Conservation (phyloP, 2,329 filamentous ascomycete genomes). For the Talaromyces sp. region DNA sequence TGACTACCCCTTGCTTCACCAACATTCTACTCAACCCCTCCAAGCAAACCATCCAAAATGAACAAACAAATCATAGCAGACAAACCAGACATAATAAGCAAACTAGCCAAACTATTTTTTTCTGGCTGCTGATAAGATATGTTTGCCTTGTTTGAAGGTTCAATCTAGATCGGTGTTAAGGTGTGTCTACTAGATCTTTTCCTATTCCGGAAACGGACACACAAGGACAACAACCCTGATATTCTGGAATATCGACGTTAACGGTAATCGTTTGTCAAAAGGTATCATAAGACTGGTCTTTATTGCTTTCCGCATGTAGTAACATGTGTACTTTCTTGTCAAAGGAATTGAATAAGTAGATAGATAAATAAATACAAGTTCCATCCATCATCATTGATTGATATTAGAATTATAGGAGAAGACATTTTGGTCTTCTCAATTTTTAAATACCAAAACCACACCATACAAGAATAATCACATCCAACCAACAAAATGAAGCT, state of each 20-base stretch:
- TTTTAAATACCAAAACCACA: not conserved
- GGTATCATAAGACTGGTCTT: not conserved
- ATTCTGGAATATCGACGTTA: not conserved
- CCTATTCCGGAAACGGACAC: constrained; percentile 2
- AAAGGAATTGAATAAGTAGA: not conserved
- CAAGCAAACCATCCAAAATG: not conserved
- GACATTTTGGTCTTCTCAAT: not conserved
- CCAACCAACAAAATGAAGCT: constrained; percentile 2
- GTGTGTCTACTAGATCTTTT: not conserved
- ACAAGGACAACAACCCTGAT: not conserved
- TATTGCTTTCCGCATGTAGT: constrained; percentile 10
- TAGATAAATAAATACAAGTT: constrained; percentile 9
- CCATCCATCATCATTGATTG: not conserved
- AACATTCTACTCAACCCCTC: not conserved
- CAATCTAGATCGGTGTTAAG: constrained; percentile 1
- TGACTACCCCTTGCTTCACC: constrained; percentile 2
- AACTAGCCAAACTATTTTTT: not conserved
- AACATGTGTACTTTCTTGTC: not conserved
- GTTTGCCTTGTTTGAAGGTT: constrained; percentile 5
- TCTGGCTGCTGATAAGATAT: not conserved
- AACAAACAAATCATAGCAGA: not conserved
- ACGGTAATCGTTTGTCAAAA: constrained; percentile 2
- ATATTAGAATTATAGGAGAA: not conserved
- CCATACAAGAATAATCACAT: not conserved
- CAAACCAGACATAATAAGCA: constrained; percentile 8